A percentile compares a stretch with the other conserved stretches of the same genome.
Conservation (phyloP, 331 rosid genomes). For the Malus hybrid region DNA sequence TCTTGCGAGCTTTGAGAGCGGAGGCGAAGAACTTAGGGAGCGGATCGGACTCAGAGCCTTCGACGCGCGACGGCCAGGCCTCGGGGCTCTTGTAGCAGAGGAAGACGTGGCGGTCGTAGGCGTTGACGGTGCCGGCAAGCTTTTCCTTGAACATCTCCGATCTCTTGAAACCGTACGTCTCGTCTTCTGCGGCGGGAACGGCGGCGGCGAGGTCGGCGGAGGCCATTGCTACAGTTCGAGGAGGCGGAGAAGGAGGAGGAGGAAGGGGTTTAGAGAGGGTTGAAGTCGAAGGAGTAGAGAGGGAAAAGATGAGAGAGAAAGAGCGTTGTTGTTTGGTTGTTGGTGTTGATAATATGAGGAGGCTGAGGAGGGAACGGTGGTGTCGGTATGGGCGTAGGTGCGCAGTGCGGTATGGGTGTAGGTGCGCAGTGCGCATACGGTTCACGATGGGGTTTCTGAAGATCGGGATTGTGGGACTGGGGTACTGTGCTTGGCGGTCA, state of each 20-base stretch:
- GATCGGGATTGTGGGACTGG: neutral
- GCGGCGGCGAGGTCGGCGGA: slow-evolving; percentile 27
- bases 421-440: slow-evolving; percentile 29
- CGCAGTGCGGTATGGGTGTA: slow-evolving; percentile 12
- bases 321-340: neutral
- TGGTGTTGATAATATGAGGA: neutral
- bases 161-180: slow-evolving; percentile 61
- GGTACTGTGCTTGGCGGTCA: too few species aligned
- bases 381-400: slow-evolving; percentile 2
- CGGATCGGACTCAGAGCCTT: slow-evolving; percentile 60
- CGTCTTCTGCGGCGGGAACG: slow-evolving; percentile 23
- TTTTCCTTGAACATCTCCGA: slow-evolving; percentile 67
- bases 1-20: slow-evolving; percentile 51
- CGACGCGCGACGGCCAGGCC: slow-evolving; percentile 67
- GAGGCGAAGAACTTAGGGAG: slow-evolving; percentile 51
- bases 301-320: neutral
- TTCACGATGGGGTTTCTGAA: neutral
- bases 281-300: neutral
- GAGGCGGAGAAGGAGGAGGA: neutral
- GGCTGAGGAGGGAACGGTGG: slow-evolving; percentile 14
- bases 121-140: slow-evolving; percentile 58
- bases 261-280: neutral
- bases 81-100: slow-evolving; percentile 67
- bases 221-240: slow-evolving; percentile 28
- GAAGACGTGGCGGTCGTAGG: slow-evolving; percentile 83